Base-by-base conservation (phyloP, 306 rosid genomes). In the Trifolium fragiferum region DNA sequence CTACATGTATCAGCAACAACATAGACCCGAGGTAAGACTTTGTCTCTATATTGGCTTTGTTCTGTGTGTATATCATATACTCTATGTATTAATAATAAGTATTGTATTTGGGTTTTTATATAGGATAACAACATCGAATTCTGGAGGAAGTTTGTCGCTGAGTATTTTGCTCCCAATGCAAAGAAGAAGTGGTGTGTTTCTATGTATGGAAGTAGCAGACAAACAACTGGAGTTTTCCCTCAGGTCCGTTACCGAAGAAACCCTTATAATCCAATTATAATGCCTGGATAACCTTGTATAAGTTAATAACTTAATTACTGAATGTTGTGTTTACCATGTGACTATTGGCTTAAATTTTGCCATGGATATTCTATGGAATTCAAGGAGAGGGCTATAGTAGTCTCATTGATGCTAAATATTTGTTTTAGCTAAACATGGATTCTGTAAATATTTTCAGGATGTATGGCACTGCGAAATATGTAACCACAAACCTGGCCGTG, bases 171-270 rank as follows among this genome's bases (percentile, higher is more conserved):
- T 49, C 97, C 98, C 21, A 85, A 89, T 87, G 98, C 98, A 72
- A 93, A 84, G 83, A 93, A 93, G 91, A 93, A 93, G 82, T 93
- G 98, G 98, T 93, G 98, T 62, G 97, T 93, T 76, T 93, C 98
- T 60, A 85, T 91, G 96, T 93, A 93, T 81, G 98, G 98, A 77
- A 87, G 91, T 84, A 93, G 96, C 72, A 83, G 97, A 60, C 98
- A 93, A 79, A 89, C 98, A 78, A 87, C 87, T 78, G 98, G 98
- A 72, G 98, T 93, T 84, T 89, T 91, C 72, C 98, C 94, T 78
- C 98, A 93, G 98, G 98, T 91, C 57, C 81, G 82, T 74, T 80
- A 74, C 72, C 66, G 53, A 75, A 80, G 72, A 47, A 71, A 70
- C 66, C 51, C 59, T 57, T 66, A n/a, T 64, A 47, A 73, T 51